Evolutionary conservation across 768 basidiomycete species (phyloP).

Genomic region (Boletus rufocinnamomeus): DNA sequence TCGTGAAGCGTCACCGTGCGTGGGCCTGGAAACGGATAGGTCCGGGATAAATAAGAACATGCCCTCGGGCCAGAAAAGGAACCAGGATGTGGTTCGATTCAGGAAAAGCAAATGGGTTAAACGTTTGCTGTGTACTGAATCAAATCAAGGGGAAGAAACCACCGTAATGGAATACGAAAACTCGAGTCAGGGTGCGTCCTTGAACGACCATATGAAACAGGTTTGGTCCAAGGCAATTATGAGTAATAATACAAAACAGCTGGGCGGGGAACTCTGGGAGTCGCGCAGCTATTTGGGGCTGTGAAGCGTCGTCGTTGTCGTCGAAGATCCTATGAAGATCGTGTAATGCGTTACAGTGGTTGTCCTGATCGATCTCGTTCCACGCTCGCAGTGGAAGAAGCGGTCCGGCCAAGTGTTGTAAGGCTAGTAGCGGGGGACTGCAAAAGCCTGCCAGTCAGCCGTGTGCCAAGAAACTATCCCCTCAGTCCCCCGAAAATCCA

Average conservation of each 20-base stretch:
- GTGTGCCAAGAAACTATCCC: constrained; percentile 21
- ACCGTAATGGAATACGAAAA: constrained; percentile 25
- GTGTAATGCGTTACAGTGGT: constrained; percentile 16
- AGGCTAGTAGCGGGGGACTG: constrained; percentile 12
- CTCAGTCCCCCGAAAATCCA: constrained; percentile 20
- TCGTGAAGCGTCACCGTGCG: constrained; percentile 4
- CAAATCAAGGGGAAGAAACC: constrained; percentile 19
- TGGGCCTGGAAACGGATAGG: constrained; percentile 19
- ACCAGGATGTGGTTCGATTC: constrained; percentile 18
- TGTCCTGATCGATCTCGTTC: constrained; percentile 26
- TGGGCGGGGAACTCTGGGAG: constrained; percentile 11
- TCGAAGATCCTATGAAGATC: constrained; percentile 30
- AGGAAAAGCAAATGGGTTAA: constrained; percentile 22
- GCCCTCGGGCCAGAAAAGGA: constrained; percentile 13
- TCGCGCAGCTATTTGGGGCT: constrained; percentile 24
- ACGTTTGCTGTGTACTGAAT: constrained; percentile 19
- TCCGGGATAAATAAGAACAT: constrained; percentile 31
- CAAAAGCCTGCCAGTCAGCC: constrained; percentile 16
- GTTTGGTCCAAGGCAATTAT: constrained; percentile 33
- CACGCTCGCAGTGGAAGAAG: constrained; percentile 25
- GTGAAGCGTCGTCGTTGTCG: constrained; percentile 18
- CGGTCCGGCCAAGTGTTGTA: constrained; percentile 12
- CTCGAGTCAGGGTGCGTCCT: constrained; percentile 21
- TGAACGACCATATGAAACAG: constrained; percentile 23
- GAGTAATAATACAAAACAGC: constrained; percentile 38